Base-by-base conservation (phyloP, 495 filamentous ascomycete species). In the Podospora anserina region DNA sequence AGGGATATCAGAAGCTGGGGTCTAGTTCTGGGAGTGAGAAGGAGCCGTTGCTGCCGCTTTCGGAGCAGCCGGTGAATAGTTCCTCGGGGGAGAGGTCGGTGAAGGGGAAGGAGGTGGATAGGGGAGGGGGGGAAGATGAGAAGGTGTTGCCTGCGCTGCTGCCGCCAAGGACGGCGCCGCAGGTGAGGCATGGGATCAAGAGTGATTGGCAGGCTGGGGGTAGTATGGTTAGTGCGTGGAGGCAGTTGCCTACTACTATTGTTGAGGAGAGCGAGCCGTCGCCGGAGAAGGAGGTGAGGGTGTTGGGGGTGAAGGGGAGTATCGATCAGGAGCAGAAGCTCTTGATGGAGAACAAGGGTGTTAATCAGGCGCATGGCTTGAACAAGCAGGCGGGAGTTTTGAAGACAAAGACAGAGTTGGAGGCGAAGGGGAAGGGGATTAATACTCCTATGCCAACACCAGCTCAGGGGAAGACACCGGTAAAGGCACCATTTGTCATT, bases 211-310 rank as follows among this genome's bases (percentile, higher is more conserved):
- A 11, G 3, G 26, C 59, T 58, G 4, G 18, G n/a, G 55, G 1
- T 19, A 23, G 7, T 26, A n/a, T 9, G 16, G 44, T 57, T 13
- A 20, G 39, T 16, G n/a, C 62, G 3, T 4, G 30, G 18, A 63
- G 68, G 3, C 61, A 68, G 23, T 64, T 68, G 23, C 73, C 73
- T 4, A 61, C 65, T 2, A 69, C 75, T 1, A 78, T 80, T 3
- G 63, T 73, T 16, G 77, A 80, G 64, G 77, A 80, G 64, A 75
- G 66, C 58, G 75, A 80, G 26, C 75, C 27, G 2, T 74, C 71
- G 3, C 64, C 70, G 58, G 67, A 68, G 15, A 23, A 64, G 13
- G 27, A 65, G 32, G 32, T 19, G 13, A 13, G 15, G 7, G 13
- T 49, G 15, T 32, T 60, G 39, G 34, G 15, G 26, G 56, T 64